phyloP scores from a whole-genome alignment of 441 rosid species.

The California macrophylla region DNA sequence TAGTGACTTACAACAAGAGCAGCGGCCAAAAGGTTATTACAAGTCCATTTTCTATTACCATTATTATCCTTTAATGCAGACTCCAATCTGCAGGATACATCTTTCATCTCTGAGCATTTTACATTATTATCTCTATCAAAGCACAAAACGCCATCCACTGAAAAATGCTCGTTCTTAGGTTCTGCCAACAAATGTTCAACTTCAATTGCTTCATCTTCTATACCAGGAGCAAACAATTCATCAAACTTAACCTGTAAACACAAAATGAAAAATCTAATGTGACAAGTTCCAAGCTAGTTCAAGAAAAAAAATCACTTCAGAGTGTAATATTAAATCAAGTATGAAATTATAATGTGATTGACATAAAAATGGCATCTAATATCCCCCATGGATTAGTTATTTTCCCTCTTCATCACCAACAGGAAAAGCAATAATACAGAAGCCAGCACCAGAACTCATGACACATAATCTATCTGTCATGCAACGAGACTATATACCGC shows the following conservation, averaged over 20 bases:
- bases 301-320: neutral
- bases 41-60: conserved; percentile 30
- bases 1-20: neutral
- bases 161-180: conserved; percentile 37
- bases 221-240: conserved; percentile 28
- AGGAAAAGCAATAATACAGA: no score
- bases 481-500: no score
- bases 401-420: no score
- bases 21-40: conserved; percentile 8
- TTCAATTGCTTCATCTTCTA: conserved; percentile 38
- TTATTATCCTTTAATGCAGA: conserved; percentile 28
- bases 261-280: neutral
- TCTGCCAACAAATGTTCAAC: conserved; percentile 38
- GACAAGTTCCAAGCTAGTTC: neutral
- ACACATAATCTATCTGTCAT: no score
- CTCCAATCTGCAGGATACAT: conserved; percentile 38
- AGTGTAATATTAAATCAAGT: neutral
- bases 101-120: conserved; percentile 36
- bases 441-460: no score
- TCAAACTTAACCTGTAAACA: conserved; percentile 34
- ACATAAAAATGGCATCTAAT: no score
- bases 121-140: conserved; percentile 38
- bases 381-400: no score
- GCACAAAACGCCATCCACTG: conserved; percentile 42
- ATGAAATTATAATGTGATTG: no score